Evolutionary conservation across 2,329 filamentous ascomycete species (phyloP), one percentile per base, ranked within the genome.

Genomic region (Aureobasidium melanogenum): DNA sequence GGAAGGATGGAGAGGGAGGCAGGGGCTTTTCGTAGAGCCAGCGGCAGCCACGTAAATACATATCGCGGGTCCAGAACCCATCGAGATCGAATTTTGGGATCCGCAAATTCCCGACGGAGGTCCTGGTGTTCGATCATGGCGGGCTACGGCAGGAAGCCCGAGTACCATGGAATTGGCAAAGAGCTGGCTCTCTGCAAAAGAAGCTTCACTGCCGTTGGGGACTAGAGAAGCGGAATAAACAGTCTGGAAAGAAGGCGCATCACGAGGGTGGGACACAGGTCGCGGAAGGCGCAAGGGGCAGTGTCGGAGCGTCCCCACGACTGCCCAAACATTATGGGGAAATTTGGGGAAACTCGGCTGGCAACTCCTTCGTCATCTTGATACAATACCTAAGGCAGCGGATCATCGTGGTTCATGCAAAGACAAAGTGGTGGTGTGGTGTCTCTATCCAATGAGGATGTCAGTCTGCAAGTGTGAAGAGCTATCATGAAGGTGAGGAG

Each of bases 241-340:
- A 34, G 26, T 41, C 15, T 28, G 30, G n/a, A 54, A 26, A 26
- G 38, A 24, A 44, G 38, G 38, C 26, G 52, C n/a, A 44, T 56
- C 39, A 56, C 52, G 39, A 43, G 52, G 32, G 41, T 26, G 28
- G 22, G 26, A 17, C 39, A 43, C 22, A 55, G 32, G 24, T 38
- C 14, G 38, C 51, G 36, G 36, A 55, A 55, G 51, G 51, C 51
- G 51, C 51, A 34, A 55, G 51, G 50, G 51, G 51, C 32, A 43
- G 36, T 34, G 8, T 2, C 30, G 51, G 19, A 43, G 36, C 50
- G 8, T 2, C 30, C 48, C 26, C 36, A 52, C 39, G 39, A 43
- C 22, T 39, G 19, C 22, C 17, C 32, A 55, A 30, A 26, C n/a
- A 36, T 24, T 19, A 52, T 41, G 38, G 38, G 52, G 38, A 56